Base-by-base conservation (phyloP, 2,329 filamentous ascomycete species). In the Harringtonia aguacate region DNA sequence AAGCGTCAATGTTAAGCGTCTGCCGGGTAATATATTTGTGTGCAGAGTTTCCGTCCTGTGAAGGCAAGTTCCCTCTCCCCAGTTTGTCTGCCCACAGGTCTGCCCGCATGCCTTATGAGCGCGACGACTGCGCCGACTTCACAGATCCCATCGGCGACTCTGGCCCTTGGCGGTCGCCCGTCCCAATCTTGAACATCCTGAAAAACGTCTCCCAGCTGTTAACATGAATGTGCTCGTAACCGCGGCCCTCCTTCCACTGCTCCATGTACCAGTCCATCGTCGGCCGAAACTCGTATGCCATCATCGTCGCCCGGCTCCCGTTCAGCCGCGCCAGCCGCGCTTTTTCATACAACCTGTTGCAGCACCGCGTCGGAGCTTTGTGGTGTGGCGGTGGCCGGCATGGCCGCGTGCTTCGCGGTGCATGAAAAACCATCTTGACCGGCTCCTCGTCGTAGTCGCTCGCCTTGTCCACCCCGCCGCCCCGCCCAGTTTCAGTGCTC, bases 211-310 rank as follows among this genome's bases (percentile, higher is more conserved):
- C 58, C 64, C 68, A 77, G 3, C 55, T 46, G 28, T 57, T 58
- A 6, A 78, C 65, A 5, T 57, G 52, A 4, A 79, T 58, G 48
- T 77, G 72, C 41, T 68, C 66, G 44, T 63, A 73, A 1, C 64
- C 67, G 18, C 72, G 63, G 3, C 69, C 70, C 52, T 72, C 69
- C 1, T 55, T 53, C 21, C 60, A 51, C 48, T 73, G 69, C 31
- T 67, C 59, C 4, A 52, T 50, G 49, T 78, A 79, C 75, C 75
- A 79, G 5, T 67, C 57, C 47, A 60, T 47, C 2, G 75, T 78
- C 9, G 70, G 64, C 35, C 53, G 55, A 50, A 70, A 77, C 15
- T 53, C 53, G 51, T 66, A 75, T 22, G 39, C 10, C 53, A 70
- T 63, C 2, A 36, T 44, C 6, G 38, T 46, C 17, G 52, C 52